Evolutionary conservation across 1,139 yeast species (phyloP), one percentile per base, ranked within the genome.

Genomic region (Candida glucosophila): DNA sequence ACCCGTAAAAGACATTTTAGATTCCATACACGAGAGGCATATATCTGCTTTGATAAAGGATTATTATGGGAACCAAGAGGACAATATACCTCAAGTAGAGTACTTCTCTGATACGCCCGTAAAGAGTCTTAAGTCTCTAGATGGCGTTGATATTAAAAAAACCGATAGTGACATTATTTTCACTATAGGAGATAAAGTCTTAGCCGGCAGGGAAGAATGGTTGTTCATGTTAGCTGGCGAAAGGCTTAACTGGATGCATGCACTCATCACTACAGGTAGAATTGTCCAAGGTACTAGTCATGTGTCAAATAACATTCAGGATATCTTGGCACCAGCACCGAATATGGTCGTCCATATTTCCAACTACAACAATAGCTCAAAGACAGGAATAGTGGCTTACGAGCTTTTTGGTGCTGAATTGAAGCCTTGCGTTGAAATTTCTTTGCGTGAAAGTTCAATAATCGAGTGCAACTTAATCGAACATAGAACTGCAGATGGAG

Each of bases 1-100:
- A 60, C 97, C 98, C 44, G 82, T 90, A 50, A 78, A 82, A 56
- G 82, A 79, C 26, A 86, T 90, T 41, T 63, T 90, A 64, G 97
- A 88, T 49, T 64, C 71, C 38, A 78, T 90, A 36, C 96, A 92
- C 47, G 76, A 86, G 25, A 95, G 95, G 34, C 97, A 88, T 56
- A 80, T 90, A 49, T 58, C 63, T 32, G 73, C 58, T 43, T 70
- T 83, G 48, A 50, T 82, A 40, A 58, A 67, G 40, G 93, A 83
- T 40, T 73, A 65, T 34, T 90, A 90, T 57, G 55, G 52, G 29
- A 77, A 77, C 39, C 88, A 86, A 43, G 71, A 52, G 32, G 60
- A 86, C 16, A 62, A 61, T 42, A 76, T 92, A 41, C 97, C 98
- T 27, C 73, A 67, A 37, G 86, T 86, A 39, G 97, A 88, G 58